Evolutionary conservation across 371 early-diverging fungal species (phyloP).

Genomic region (Racocetra persica): DNA sequence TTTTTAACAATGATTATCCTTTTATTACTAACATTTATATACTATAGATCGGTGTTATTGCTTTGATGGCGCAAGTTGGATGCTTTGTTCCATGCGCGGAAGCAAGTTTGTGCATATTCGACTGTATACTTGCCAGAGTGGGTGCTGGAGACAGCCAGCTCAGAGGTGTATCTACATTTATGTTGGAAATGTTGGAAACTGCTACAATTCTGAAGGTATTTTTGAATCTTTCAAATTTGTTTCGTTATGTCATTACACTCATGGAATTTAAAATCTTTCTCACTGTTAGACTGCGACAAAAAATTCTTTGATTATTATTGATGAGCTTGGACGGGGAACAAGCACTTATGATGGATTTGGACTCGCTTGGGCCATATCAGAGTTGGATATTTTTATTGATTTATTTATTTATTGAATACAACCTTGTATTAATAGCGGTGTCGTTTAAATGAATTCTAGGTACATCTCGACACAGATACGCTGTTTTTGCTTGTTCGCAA

Average conservation of each 20-base stretch:
- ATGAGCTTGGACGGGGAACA: constrained; percentile 99
- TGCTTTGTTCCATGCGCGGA: constrained; percentile 95
- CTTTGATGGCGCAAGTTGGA: constrained; percentile 97
- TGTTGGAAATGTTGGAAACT: constrained; percentile 99
- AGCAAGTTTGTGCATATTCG: constrained; percentile 85
- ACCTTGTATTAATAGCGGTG: neutral
- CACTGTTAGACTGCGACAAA: constrained; percentile 73
- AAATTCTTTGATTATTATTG: constrained; percentile 96
- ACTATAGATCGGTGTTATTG: constrained; percentile 83
- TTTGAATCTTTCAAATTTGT: neutral
- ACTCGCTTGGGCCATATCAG: constrained; percentile 96
- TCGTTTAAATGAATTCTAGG: constrained; percentile 49
- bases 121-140: constrained; percentile 93
- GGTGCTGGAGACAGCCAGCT: constrained; percentile 97
- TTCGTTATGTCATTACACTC: constrained; percentile 11
- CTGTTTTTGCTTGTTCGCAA: constrained; percentile 92
- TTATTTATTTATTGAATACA: neutral
- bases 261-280: neutral
- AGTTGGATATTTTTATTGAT: constrained; percentile 61
- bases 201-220: constrained; percentile 86
- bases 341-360: constrained; percentile 98
- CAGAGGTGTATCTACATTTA: constrained; percentile 97
- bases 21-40: constrained; percentile 26
- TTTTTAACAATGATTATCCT: neutral
- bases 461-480: constrained; percentile 82